These are phyloP conservation scores for Candida tibetensis DNA, from an alignment of 805 yeast genomes.

Conservation along the genomic window DNA sequence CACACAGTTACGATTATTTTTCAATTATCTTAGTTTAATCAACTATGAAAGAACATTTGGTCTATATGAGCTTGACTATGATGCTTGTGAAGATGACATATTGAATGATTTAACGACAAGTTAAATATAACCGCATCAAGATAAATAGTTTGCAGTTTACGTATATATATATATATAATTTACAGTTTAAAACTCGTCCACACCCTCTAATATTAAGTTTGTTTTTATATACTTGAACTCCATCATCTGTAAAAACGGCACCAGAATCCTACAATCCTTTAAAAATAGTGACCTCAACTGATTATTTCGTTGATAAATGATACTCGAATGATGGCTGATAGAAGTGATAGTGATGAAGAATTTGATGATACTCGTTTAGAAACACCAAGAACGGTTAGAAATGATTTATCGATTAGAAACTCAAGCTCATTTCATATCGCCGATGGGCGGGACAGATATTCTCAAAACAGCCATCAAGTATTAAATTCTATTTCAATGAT, in stretches of 20 bases:
- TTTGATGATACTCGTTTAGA: conserved; percentile 30
- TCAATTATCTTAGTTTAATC: conserved; percentile 60
- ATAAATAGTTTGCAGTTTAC: too few species aligned
- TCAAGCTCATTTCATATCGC: not conserved
- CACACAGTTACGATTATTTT: conserved; percentile 56
- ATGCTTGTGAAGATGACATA: conserved; percentile 54
- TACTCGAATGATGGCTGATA: conserved; percentile 1
- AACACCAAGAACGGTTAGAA: conserved; percentile 19
- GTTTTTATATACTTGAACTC: too few species aligned
- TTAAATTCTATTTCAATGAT: not conserved
- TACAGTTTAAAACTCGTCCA: conserved; percentile 5
- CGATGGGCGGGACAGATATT: not conserved
- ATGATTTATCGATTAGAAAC: conserved; percentile 4
- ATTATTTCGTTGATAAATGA: not conserved
- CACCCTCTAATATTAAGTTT: too few species aligned
- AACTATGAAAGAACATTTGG: conserved; percentile 67
- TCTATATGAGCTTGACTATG: conserved; percentile 31
- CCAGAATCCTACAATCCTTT: too few species aligned
- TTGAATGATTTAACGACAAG: conserved; percentile 55
- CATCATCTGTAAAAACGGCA: too few species aligned
- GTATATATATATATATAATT: not conserved
- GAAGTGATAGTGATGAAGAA: conserved; percentile 21
- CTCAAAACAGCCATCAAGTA: not conserved
- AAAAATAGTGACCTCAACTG: too few species aligned
- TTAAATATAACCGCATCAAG: not conserved